Base-by-base conservation (phyloP, 306 rosid genomes). In the Inga leiocalycina region DNA sequence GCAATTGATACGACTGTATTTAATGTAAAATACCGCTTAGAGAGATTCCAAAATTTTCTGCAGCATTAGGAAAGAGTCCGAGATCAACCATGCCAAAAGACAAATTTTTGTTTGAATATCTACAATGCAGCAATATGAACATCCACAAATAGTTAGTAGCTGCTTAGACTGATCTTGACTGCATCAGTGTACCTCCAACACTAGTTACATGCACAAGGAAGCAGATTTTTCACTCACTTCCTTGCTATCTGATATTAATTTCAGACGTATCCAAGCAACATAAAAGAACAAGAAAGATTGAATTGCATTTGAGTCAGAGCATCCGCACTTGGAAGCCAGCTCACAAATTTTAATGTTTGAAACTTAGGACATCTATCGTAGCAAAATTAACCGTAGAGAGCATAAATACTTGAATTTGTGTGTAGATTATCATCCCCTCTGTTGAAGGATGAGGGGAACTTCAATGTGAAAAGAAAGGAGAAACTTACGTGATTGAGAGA, bases 31-130 rank as follows among this genome's bases (percentile, higher is more conserved):
- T 92, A 93, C 97, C 97, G 67, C 93, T 88, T 41, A 95, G 88
- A 68, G 92, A 92, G 80, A 95, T 90, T 85, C 98, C 98, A 82
- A 93, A 91, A 34, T 87, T 88, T 74, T 83, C 93, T 10, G 98
- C 98, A 74, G 94, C 97, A 79, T 92, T 96, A 78, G 99, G 99
- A 88, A 96, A 96, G 84, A 96, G 90, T 43, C 99, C 98, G 72
- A 96, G 93, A 82, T 93, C 94, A 89, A 96, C 91, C 79, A 90
- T 89, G 84, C 94, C 99, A 86, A 93, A 93, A 61, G 98, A 92
- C 37, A 96, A 88, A 74, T 75, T 89, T 90, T 89, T 96, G 92
- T 80, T 93, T 30, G 99, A 93, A 84, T 96, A 96, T 85, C 99
- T 96, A 93, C 84, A 43, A 79, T 10, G 72, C 41, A 57, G 74